Evolutionary conservation across 78 protist genomes (phyloP).

Genomic region (Isochrysis galbana): DNA sequence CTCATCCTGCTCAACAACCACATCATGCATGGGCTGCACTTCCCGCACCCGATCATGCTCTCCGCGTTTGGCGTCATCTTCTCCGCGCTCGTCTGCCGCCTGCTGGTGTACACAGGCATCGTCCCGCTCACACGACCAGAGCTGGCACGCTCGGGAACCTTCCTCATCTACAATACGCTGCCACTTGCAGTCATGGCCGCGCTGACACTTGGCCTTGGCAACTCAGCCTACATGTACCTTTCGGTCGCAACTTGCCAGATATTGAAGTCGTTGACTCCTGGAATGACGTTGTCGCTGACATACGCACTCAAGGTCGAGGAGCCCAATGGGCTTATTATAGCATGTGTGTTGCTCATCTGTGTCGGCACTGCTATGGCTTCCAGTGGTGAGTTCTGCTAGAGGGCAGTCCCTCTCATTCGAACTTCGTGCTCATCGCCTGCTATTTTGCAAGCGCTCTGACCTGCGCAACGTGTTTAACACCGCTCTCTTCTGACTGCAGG

Average conservation of each 20-base stretch:
- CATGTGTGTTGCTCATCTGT: neutral
- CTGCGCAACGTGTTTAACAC: too few species aligned
- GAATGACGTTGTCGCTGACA: neutral
- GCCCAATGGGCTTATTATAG: neutral
- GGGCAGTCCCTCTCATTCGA: too few species aligned
- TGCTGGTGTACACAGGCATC: neutral
- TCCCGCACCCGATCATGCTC: neutral
- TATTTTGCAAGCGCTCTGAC: too few species aligned
- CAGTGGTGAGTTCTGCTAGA: too few species aligned
- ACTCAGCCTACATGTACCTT: neutral
- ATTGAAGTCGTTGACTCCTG: neutral
- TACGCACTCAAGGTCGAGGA: neutral
- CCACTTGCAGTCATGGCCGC: neutral
- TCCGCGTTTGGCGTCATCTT: neutral
- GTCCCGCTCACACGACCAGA: neutral
- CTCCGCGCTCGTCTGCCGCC: neutral
- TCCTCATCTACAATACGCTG: neutral
- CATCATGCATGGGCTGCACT: neutral
- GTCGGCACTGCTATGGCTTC: neutral
- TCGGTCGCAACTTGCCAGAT: neutral
- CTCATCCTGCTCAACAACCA: neutral
- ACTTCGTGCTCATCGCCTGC: too few species aligned
- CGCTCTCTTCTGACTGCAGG: too few species aligned
- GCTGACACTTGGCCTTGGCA: neutral
- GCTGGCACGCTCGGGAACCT: neutral